These are phyloP conservation scores for Elsinoe fawcettii DNA, from an alignment of 2,329 filamentous ascomycete species.

Conservation along the genomic window DNA sequence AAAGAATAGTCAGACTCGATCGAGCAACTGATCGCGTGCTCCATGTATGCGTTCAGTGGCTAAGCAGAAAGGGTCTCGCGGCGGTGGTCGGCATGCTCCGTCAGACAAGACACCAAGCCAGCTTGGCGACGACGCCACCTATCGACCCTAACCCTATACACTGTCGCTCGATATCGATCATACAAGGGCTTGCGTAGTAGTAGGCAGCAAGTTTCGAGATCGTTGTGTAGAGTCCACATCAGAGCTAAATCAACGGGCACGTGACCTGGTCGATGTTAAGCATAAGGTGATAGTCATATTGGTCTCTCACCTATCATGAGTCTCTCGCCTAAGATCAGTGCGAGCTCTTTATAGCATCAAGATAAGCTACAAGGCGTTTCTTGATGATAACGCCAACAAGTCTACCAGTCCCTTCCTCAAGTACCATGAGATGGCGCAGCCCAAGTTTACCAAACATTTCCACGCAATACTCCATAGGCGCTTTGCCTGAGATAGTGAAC, in stretches of 20 bases:
- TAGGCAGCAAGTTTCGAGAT: not conserved
- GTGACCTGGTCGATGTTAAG: not conserved
- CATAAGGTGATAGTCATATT: not conserved
- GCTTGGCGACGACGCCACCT: not conserved
- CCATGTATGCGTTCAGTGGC: not conserved
- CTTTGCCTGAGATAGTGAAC: conserved; percentile 42
- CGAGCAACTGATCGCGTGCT: not conserved
- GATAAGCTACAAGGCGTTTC: conserved; percentile 48
- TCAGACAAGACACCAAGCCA: not conserved
- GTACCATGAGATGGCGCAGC: conserved; percentile 46
- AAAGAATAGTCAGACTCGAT: not conserved
- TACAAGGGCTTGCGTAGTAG: not conserved
- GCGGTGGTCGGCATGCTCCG: not conserved
- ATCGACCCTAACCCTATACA: not conserved
- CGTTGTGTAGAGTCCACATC: not conserved
- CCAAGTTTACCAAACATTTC: conserved; percentile 55
- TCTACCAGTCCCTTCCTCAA: conserved; percentile 44
- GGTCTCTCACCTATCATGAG: not conserved
- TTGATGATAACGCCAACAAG: conserved; percentile 51
- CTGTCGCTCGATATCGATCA: not conserved
- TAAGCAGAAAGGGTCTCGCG: not conserved
- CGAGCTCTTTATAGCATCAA: conserved; percentile 37
- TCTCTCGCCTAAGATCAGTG: not conserved
- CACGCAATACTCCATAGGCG: conserved; percentile 52
- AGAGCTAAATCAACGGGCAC: not conserved